Conservation (phyloP, 139 green algal genomes). For the Pleodorina starrii region DNA sequence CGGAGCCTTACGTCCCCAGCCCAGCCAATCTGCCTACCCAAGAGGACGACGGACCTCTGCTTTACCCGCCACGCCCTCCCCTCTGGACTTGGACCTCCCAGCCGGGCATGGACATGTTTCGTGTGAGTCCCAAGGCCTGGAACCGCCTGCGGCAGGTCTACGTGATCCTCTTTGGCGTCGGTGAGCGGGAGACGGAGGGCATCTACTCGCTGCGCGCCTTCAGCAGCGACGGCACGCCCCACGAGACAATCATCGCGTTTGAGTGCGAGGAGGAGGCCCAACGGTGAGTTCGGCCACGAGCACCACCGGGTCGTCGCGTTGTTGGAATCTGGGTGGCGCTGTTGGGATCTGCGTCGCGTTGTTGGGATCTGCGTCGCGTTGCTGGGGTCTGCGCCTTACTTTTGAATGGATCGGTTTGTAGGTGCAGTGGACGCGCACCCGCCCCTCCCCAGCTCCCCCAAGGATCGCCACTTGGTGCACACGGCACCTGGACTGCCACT, state of each 20-base stretch:
- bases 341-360: too few species aligned
- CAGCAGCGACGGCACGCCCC: slow-evolving; percentile 70
- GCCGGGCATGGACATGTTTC: slow-evolving; percentile 51
- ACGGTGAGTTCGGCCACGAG: too few species aligned
- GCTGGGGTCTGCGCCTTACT: too few species aligned
- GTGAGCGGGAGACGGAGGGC: slow-evolving; percentile 80
- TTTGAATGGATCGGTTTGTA: too few species aligned
- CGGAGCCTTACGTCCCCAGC: slow-evolving; percentile 20
- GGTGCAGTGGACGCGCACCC: too few species aligned
- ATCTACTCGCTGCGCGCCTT: slow-evolving; percentile 86
- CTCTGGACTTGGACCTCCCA: slow-evolving; percentile 52
- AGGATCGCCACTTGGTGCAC: too few species aligned
- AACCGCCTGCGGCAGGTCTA: slow-evolving; percentile 57
- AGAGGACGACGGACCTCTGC: neutral
- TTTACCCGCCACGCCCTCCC: neutral
- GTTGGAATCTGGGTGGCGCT: too few species aligned
- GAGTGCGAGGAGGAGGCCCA: slow-evolving; percentile 80
- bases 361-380: too few species aligned
- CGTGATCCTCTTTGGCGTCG: slow-evolving; percentile 89
- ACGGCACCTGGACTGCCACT: too few species aligned
- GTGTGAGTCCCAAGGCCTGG: slow-evolving; percentile 3
- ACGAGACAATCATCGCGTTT: slow-evolving; percentile 92
- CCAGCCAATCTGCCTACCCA: slow-evolving; percentile 43
- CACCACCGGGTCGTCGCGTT: too few species aligned
- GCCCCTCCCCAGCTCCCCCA: too few species aligned